A percentile compares a stretch with the other conserved stretches of the same genome.
Conservation (phyloP, 805 yeast genomes). For the Yarrowia sp. region DNA sequence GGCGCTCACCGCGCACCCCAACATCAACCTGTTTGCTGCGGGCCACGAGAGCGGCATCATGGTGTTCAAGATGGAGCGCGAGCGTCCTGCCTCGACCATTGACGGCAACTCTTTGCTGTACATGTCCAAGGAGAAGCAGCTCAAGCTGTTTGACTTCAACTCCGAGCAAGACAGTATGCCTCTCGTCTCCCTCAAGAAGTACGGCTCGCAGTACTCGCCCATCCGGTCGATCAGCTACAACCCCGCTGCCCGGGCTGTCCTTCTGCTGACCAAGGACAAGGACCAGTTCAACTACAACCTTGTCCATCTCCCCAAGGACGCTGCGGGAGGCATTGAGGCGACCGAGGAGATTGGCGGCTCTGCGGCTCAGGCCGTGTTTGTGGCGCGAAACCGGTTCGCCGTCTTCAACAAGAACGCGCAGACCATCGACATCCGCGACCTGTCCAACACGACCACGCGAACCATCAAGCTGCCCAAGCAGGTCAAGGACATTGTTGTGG, state of each 20-base stretch:
- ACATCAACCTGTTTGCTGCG: conserved; percentile 88
- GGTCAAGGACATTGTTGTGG: conserved; percentile 62
- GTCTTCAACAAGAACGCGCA: conserved; percentile 64
- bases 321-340: conserved; percentile 82
- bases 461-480: conserved; percentile 55
- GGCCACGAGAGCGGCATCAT: conserved; percentile 97
- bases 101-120: conserved; percentile 72
- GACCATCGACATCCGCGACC: conserved; percentile 77
- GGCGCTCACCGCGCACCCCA: conserved; percentile 86
- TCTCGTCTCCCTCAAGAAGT: conserved; percentile 74
- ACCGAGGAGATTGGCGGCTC: conserved; percentile 73
- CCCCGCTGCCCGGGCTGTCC: conserved; percentile 83
- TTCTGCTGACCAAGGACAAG: conserved; percentile 65
- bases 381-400: conserved; percentile 92
- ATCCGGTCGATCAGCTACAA: conserved; percentile 83
- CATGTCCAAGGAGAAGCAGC: conserved; percentile 80
- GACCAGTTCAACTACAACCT: conserved; percentile 69
- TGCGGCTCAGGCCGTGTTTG: conserved; percentile 83
- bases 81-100: conserved; percentile 84
- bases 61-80: conserved; percentile 96
- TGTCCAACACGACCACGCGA: conserved; percentile 78
- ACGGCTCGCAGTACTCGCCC: conserved; percentile 84
- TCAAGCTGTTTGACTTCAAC: conserved; percentile 72
- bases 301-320: conserved; percentile 76
- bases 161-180: conserved; percentile 68